Evolutionary conservation across 192 early-diverging fungal genomes (phyloP).

Genomic region (Mortierella hygrophila): DNA sequence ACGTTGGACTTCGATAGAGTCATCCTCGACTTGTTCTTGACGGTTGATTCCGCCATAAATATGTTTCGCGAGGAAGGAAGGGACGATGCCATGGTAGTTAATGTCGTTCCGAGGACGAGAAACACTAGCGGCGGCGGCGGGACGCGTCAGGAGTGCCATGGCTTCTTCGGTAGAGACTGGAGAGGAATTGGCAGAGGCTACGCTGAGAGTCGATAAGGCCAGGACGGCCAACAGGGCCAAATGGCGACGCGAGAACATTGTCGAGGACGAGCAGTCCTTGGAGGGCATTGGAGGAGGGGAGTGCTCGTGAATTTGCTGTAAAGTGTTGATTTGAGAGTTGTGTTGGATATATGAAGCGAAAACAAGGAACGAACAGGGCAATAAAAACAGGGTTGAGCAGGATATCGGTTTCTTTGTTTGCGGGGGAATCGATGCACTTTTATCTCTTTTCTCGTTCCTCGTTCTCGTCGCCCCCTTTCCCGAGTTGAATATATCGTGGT

Average conservation of each 20-base stretch:
- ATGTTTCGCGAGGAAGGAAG: not conserved
- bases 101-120: not conserved
- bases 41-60: not conserved
- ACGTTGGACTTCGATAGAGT: not conserved
- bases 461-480: no score
- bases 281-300: not conserved
- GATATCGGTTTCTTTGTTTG: no score
- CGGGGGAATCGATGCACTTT: no score
- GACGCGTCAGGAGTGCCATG: slow-evolving; percentile 11
- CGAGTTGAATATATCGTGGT: no score
- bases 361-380: no score
- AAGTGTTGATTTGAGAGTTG: no score
- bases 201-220: slow-evolving; percentile 10
- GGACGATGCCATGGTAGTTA: slow-evolving; percentile 41
- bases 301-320: no score
- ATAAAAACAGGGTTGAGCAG: no score
- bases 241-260: slow-evolving; percentile 7
- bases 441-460: no score
- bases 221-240: slow-evolving; percentile 5
- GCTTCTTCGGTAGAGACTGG: slow-evolving; percentile 1
- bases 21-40: not conserved
- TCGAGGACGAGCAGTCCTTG: not conserved
- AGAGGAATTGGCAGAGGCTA: not conserved
- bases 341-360: no score
- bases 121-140: not conserved